phyloP scores from a whole-genome alignment of 2,329 filamentous ascomycete species.

The Botryotinia globosa region DNA sequence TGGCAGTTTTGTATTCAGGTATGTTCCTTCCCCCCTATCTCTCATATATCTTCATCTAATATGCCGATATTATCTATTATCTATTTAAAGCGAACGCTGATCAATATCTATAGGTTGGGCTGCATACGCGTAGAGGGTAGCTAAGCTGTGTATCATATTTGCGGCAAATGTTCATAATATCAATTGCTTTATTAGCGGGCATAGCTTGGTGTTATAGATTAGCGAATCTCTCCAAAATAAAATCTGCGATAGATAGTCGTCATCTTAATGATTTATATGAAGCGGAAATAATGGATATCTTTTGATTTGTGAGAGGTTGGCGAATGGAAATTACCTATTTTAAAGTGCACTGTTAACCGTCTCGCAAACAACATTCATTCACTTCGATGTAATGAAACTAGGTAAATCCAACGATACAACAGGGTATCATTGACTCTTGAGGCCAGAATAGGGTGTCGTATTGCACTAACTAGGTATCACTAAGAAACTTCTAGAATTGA shows the following conservation, averaged over 20 bases:
- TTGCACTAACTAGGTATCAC: background rate
- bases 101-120: slow-evolving; percentile 45
- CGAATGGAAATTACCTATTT: background rate
- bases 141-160: background rate
- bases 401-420: background rate
- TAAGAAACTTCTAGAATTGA: background rate
- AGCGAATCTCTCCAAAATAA: background rate
- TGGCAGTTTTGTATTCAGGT: slow-evolving; percentile 81
- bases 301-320: background rate
- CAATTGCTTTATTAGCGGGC: background rate
- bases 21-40: slow-evolving; percentile 10
- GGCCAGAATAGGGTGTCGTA: background rate
- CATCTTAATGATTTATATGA: background rate
- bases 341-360: background rate
- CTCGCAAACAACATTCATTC: background rate
- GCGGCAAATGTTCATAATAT: background rate
- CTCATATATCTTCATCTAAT: background rate
- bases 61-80: background rate
- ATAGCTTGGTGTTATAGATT: background rate
- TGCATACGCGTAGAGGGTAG: slow-evolving; percentile 44
- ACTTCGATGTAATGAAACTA: background rate
- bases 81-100: background rate
- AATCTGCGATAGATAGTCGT: background rate
- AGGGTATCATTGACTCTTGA: background rate
- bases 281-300: background rate